Base-by-base conservation (phyloP, 2,329 filamentous ascomycete genomes). In the Diplodia sapinea region DNA sequence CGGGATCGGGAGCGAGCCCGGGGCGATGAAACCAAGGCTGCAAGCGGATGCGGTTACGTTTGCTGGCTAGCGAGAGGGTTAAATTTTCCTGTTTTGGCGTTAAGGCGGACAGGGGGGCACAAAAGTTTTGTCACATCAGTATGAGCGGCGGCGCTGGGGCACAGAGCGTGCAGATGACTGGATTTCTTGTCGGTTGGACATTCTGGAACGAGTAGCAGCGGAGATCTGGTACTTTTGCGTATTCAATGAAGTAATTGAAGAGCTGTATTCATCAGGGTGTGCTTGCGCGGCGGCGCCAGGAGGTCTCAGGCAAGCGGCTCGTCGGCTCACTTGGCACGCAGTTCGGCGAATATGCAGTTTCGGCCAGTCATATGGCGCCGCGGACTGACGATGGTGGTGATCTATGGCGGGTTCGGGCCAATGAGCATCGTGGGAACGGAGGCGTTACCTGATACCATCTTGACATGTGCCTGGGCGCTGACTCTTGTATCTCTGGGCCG, bases 31-130 rank as follows among this genome's bases (percentile, higher is more conserved):
- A 47, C 47, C 47, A 38, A 51, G 47, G 47, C 59, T 36, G 17
- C 40, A 49, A 7, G 43, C 47, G 59, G 47, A 17, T 29, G 43
- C 20, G 57, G 26, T 63, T 63, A 63, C 59, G 59, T 51, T 63
- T 51, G 29, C 59, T 38, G 43, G 43, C 57, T 62, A n/a, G 40
- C 57, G 57, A 50, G 40, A 36, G 15, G 57, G 59, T 63, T 63
- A 51, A 51, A 63, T 52, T 63, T 63, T 63, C 59, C 59, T 63
- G 31, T 38, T 51, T 38, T 23, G 59, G 59, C 59, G 59, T 63
- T 51, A 20, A 12, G 43, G 59, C 15, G 59, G 43, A 40, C 47
- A 51, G 13, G 59, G 59, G 47, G n/a, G 38, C 12, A 63, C 26
- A 63, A 63, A 63, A 33, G 33, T 31, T 63, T 49, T 63, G 59